phyloP scores from a whole-genome alignment of 2,329 filamentous ascomycete species.

The Claviceps africana region DNA sequence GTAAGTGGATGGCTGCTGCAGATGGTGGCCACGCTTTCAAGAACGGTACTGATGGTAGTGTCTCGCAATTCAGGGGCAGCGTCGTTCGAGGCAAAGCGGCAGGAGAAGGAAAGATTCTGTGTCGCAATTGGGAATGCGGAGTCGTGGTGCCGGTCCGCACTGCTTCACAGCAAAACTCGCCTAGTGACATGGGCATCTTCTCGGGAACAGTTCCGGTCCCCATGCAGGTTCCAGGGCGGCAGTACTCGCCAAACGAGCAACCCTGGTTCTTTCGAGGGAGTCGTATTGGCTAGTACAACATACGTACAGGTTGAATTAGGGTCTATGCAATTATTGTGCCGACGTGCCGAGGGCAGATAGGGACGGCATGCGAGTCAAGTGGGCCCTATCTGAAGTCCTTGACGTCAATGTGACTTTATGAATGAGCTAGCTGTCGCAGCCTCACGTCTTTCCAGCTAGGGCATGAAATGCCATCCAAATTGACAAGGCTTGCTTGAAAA shows the following conservation, averaged over 20 bases:
- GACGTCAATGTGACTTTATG: too few species aligned
- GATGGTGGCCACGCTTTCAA: not conserved
- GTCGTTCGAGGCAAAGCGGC: conserved; percentile 55
- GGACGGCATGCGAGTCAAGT: too few species aligned
- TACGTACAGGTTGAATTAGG: too few species aligned
- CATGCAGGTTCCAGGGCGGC: conserved; percentile 43
- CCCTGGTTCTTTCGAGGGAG: conserved; percentile 29
- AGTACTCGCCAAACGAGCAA: conserved; percentile 27
- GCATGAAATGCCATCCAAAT: too few species aligned
- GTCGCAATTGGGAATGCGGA: conserved; percentile 92
- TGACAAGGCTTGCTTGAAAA: too few species aligned
- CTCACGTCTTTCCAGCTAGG: too few species aligned
- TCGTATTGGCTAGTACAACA: conserved; percentile 9
- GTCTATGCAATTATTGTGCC: too few species aligned
- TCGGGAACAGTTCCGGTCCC: conserved; percentile 44
- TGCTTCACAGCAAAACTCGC: conserved; percentile 6
- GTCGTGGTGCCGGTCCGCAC: conserved; percentile 52
- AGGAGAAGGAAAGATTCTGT: conserved; percentile 60
- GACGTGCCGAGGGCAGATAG: too few species aligned
- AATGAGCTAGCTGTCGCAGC: too few species aligned
- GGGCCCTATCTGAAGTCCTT: too few species aligned
- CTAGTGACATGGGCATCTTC: conserved; percentile 29
- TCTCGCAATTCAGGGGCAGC: conserved; percentile 50
- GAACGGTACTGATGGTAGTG: conserved; percentile 1
- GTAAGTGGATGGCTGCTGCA: conserved; percentile 31